Evolutionary conservation across 805 yeast genomes (phyloP).

Genomic region (Kodamaea kakaduensis): DNA sequence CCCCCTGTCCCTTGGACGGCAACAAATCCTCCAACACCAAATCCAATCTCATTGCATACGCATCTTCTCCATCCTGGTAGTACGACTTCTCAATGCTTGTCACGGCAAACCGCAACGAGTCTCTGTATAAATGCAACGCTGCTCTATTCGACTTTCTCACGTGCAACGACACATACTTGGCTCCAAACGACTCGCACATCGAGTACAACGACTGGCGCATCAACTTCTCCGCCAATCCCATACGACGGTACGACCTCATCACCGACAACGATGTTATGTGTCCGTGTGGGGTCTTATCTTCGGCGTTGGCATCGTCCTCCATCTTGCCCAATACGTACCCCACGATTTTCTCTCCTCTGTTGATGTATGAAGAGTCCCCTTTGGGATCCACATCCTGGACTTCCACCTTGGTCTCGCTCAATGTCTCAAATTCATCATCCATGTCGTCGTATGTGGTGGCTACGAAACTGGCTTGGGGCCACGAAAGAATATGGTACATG

Average conservation of each 20-base stretch:
- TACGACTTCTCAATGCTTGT: slow-evolving; percentile 79
- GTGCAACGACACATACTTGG: slow-evolving; percentile 83
- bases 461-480: slow-evolving; percentile 98
- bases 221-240: slow-evolving; percentile 89
- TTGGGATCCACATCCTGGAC: slow-evolving; percentile 43
- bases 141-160: slow-evolving; percentile 93
- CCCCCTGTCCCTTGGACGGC: slow-evolving; percentile 48
- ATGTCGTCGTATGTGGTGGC: slow-evolving; percentile 70
- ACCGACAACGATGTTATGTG: slow-evolving; percentile 93
- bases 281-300: slow-evolving; percentile 76
- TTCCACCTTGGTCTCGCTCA: no score
- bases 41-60: slow-evolving; percentile 85
- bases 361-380: slow-evolving; percentile 62
- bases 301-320: slow-evolving; percentile 88
- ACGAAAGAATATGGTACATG: slow-evolving; percentile 86
- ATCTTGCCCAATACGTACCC: slow-evolving; percentile 95
- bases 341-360: slow-evolving; percentile 75
- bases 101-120: slow-evolving; percentile 79
- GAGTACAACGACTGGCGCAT: slow-evolving; percentile 84
- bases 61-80: slow-evolving; percentile 97
- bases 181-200: slow-evolving; percentile 74
- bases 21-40: slow-evolving; percentile 57
- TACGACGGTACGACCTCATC: slow-evolving; percentile 90
- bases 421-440: no score
- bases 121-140: slow-evolving; percentile 86